A percentile compares a stretch with the other conserved stretches of the same genome.
Conservation (phyloP, 306 rosid genomes). For the Coriaria nepalensis region DNA sequence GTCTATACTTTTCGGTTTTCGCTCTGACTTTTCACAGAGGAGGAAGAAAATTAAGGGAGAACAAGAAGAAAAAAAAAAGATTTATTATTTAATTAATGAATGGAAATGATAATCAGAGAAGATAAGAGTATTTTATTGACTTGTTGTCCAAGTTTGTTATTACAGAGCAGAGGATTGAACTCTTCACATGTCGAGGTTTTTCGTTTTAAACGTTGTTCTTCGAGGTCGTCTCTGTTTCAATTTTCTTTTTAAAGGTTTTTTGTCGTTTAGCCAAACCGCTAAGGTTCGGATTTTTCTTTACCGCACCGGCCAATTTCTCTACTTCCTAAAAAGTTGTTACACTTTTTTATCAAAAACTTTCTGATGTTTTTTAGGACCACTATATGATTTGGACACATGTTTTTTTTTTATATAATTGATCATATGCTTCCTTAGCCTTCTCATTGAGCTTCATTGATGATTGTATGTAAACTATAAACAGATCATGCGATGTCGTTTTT, state of each 20-base stretch:
- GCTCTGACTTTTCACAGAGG: constrained; percentile 23
- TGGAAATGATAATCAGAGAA: not conserved
- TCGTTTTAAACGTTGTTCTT: not conserved
- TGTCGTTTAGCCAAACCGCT: not conserved
- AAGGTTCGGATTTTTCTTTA: not conserved
- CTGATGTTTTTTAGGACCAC: too few relatives aligned
- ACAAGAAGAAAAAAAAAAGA: constrained; percentile 17
- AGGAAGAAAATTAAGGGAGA: constrained; percentile 15
- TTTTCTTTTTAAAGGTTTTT: not conserved
- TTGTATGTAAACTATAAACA: too few relatives aligned
- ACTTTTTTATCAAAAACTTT: too few relatives aligned
- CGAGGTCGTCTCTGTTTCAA: constrained; percentile 1
- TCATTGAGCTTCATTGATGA: too few relatives aligned
- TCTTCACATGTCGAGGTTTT: not conserved
- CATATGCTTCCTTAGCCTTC: too few relatives aligned
- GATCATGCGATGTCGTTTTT: too few relatives aligned
- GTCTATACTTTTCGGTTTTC: constrained; percentile 13
- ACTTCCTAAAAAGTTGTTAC: too few relatives aligned
- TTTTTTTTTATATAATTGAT: too few relatives aligned
- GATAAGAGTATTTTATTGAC: not conserved
- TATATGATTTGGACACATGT: too few relatives aligned
- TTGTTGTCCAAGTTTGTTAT: constrained; percentile 8
- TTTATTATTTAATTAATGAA: constrained; percentile 4
- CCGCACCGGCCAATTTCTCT: too few relatives aligned
- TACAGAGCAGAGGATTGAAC: not conserved